These are phyloP conservation scores for Diddensiella caesifluorescens DNA, from an alignment of 805 yeast species.

Conservation along the genomic window DNA sequence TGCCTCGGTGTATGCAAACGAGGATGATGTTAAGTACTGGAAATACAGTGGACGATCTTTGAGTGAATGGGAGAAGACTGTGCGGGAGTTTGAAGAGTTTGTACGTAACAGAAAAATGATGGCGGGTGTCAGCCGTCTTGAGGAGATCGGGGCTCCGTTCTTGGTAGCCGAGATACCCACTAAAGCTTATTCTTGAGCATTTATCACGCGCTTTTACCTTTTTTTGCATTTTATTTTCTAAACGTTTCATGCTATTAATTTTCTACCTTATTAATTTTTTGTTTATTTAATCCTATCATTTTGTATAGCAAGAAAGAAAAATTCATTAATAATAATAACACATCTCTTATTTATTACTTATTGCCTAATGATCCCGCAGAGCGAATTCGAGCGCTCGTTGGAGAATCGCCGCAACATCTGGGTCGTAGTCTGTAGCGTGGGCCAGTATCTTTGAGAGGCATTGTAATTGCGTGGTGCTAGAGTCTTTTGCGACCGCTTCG, in stretches of 20 bases:
- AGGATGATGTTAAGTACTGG: slow-evolving; percentile 28
- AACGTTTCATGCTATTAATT: not conserved
- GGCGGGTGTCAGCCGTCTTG: slow-evolving; percentile 25
- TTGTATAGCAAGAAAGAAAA: not conserved
- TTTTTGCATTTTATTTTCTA: slow-evolving; percentile 4
- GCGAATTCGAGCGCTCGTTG: not conserved
- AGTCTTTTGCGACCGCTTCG: too few relatives aligned
- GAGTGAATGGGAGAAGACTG: slow-evolving; percentile 36
- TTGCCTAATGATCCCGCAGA: too few relatives aligned
- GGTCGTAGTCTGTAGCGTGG: not conserved
- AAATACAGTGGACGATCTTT: slow-evolving; percentile 37
- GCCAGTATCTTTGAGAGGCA: slow-evolving; percentile 1
- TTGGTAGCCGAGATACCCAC: slow-evolving; percentile 34
- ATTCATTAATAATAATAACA: not conserved
- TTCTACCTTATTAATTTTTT: not conserved
- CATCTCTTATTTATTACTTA: too few relatives aligned
- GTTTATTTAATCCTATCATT: not conserved
- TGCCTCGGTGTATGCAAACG: not conserved
- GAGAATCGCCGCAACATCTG: not conserved
- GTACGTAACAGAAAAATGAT: slow-evolving; percentile 25
- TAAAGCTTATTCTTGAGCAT: slow-evolving; percentile 10
- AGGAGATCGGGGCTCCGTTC: slow-evolving; percentile 34
- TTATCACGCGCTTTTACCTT: not conserved
- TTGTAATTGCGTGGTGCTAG: not conserved
- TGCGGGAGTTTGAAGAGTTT: slow-evolving; percentile 35